Base-by-base conservation (phyloP, 2,329 filamentous ascomycete genomes). In the Penicillium sp. region DNA sequence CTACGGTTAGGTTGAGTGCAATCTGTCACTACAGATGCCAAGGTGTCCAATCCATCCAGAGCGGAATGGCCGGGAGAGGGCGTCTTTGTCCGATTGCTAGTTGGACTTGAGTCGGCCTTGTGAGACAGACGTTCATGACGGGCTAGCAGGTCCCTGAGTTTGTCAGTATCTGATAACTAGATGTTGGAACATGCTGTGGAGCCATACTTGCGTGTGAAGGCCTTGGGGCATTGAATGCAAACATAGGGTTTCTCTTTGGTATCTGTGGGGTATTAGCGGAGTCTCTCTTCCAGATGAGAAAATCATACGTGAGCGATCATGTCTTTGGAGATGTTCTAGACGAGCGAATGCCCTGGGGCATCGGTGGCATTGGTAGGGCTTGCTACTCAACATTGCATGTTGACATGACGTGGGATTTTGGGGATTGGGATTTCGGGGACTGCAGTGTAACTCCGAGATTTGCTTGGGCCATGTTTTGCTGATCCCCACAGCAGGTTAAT, bases 171-270 rank as follows among this genome's bases (percentile, higher is more conserved):
- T 43, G 1, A 13, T 23, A 6, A 2, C 2, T 4, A n/a, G 13
- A 9, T 6, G 3, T 13, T 23, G 5, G 57, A 19, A 14, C 7
- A 18, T 64, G 2, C 14, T 30, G 14, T 36, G 4, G 35, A 36
- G n/a, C 50, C 51, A 10, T 51, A 71, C 68, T 71, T 69, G 41
- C 69, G 67, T 5, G 69, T 71, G 41, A 71, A 71, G 7, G 69
- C 68, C 50, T 70, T 71, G 38, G 67, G 59, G 36, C 69, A 71
- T 57, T 64, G 62, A 8, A 53, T 41, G 36, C 68, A 71, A 51
- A 51, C 44, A 40, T 63, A 71, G 2, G 69, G 69, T 51, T 71
- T 71, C 51, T 71, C 69, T 32, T 71, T 71, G 18, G 69, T 71
- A 52, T 71, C 69, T 71, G 44, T 26, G 30, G 36, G 43, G 41